Base-by-base conservation (phyloP, 164 flowering plant genomes). In the Nelumbo lutea region DNA sequence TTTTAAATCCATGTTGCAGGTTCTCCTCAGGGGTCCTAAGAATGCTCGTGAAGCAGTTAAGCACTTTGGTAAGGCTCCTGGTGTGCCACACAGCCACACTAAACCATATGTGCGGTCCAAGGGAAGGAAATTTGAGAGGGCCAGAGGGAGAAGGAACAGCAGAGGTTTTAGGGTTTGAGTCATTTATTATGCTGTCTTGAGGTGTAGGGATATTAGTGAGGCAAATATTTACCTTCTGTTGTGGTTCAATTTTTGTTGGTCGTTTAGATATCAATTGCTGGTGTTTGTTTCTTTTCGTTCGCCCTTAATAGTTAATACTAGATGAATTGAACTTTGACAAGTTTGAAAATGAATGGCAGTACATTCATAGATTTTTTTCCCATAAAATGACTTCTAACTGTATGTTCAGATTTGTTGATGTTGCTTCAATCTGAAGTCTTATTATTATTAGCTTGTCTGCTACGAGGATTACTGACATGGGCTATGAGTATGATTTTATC, bases 11-110 rank as follows among this genome's bases (percentile, higher is more conserved):
- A 1, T 42, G 57, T 55, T 70, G n/a, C 75, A 78, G 80, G 75
- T 72, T 67, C 81, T 75, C 58, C 73, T 78, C 7, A 75, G 81
- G 58, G 81, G 81, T 8, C 70, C 81, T 7, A 78, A 78, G 78
- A 78, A 78, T 70, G 61, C 80, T 2, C 60, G 81, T 14, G 81
- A 78, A 52, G 77, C 80, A 9, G 75, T 74, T n/a, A 78, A 78
- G 60, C 78, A 78, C 50, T 78, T 78, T 15, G 81, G 78, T 14
- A 71, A 61, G 55, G 81, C 81, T 43, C 78, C 81, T 14, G 81
- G 81, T 62, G 78, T 78, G 60, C 81, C 81, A 1, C 71, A 72
- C 68, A 72, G 81, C 55, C 76, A 75, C 68, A 69, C 78, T 45
- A 78, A 78, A 60, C 81, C 78, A 3, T 78, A 78, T 59, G 76